Conservation (phyloP, 208 protist species). For the Trypanosoma boissoni region DNA sequence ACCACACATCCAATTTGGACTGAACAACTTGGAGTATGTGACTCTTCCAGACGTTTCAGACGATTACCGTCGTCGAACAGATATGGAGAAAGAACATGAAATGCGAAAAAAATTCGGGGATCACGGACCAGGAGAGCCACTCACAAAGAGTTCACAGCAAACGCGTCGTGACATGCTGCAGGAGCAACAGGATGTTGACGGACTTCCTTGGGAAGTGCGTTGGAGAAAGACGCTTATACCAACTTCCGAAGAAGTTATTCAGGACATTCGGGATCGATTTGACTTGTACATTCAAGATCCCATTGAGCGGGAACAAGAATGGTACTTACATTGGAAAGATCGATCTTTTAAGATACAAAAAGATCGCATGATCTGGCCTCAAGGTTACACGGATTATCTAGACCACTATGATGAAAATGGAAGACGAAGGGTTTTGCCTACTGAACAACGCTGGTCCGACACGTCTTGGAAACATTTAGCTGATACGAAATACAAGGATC, state of each 20-base stretch:
- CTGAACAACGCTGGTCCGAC: slow-evolving; percentile 86
- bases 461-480: slow-evolving; percentile 89
- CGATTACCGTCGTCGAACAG: slow-evolving; percentile 45
- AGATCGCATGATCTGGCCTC: slow-evolving; percentile 91
- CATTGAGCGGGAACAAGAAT: slow-evolving; percentile 89
- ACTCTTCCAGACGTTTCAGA: slow-evolving; percentile 60
- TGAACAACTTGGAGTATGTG: slow-evolving; percentile 78
- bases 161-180: slow-evolving; percentile 77
- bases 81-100: slow-evolving; percentile 75
- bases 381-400: slow-evolving; percentile 90
- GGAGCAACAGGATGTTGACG: slow-evolving; percentile 87
- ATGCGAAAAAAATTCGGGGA: slow-evolving; percentile 75
- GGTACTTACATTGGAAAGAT: slow-evolving; percentile 91
- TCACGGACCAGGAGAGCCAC: slow-evolving; percentile 75
- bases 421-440: slow-evolving; percentile 76
- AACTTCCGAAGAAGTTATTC: slow-evolving; percentile 84
- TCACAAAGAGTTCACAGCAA: slow-evolving; percentile 71
- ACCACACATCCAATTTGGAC: slow-evolving; percentile 69
- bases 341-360: slow-evolving; percentile 83
- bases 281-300: slow-evolving; percentile 87
- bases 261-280: slow-evolving; percentile 88
- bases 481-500: slow-evolving; percentile 82
- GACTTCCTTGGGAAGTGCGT: slow-evolving; percentile 87
- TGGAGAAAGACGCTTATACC: slow-evolving; percentile 83
- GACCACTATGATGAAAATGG: slow-evolving; percentile 89